phyloP scores from a whole-genome alignment of 805 yeast genomes.

The Zygosaccharomyces siamensis region DNA sequence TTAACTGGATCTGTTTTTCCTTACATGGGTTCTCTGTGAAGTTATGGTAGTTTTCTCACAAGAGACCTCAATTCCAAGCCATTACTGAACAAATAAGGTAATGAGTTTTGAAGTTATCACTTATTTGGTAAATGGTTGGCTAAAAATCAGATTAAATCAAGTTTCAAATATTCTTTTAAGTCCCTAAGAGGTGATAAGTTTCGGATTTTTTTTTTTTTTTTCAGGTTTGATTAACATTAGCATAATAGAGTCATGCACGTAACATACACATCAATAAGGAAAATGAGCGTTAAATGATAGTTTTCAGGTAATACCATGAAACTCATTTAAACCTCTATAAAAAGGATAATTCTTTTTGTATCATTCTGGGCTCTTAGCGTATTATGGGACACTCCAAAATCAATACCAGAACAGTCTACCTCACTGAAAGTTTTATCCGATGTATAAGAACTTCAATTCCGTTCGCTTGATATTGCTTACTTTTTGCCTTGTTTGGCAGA shows the following conservation, averaged over 20 bases:
- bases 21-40: neutral
- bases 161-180: neutral
- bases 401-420: neutral
- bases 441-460: conserved; percentile 4
- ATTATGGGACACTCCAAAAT: neutral
- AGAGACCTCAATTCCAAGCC: neutral
- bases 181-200: neutral
- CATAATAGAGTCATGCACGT: neutral
- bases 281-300: neutral
- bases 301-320: neutral
- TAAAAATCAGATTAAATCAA: neutral
- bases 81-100: conserved; percentile 3
- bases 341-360: neutral
- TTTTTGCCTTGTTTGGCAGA: neutral
- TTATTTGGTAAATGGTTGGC: neutral
- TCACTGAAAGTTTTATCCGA: neutral
- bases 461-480: conserved; percentile 7
- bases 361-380: neutral
- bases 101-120: neutral
- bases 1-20: neutral
- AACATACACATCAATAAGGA: neutral
- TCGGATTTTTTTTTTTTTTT: neutral
- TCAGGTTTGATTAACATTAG: neutral
- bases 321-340: neutral
- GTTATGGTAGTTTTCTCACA: neutral